Evolutionary conservation across 192 early-diverging fungal species (phyloP).

Genomic region (Coemansia sp.): DNA sequence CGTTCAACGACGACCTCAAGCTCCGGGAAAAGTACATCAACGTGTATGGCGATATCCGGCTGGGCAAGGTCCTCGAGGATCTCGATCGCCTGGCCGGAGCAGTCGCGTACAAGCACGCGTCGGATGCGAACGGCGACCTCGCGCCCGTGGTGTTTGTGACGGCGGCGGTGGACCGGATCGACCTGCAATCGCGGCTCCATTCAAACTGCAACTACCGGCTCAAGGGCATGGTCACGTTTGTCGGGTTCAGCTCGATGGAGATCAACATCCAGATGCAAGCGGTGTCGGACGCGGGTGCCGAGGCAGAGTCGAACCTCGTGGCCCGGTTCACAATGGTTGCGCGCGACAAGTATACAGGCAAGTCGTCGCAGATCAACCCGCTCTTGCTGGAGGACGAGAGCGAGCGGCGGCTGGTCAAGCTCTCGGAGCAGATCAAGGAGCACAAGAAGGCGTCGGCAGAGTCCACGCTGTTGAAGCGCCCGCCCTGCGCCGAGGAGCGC

Average conservation of each 20-base stretch:
- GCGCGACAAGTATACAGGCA: conserved; percentile 66
- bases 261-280: conserved; percentile 68
- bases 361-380: conserved; percentile 70
- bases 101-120: conserved; percentile 75
- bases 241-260: conserved; percentile 89
- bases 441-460: conserved; percentile 52
- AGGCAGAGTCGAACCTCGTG: conserved; percentile 60
- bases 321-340: conserved; percentile 92
- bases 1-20: conserved; percentile 70
- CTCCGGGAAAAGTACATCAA: conserved; percentile 81
- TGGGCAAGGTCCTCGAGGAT: conserved; percentile 86
- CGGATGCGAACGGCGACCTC: conserved; percentile 52
- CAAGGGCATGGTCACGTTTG: conserved; percentile 79
- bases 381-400: conserved; percentile 68
- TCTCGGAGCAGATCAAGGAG: conserved; percentile 66
- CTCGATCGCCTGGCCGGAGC: conserved; percentile 82
- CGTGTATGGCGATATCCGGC: conserved; percentile 67
- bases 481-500: conserved; percentile 79
- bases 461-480: conserved; percentile 59
- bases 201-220: conserved; percentile 71
- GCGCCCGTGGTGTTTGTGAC: conserved; percentile 78
- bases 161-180: conserved; percentile 84
- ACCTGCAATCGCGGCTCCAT: conserved; percentile 63
- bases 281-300: conserved; percentile 36
- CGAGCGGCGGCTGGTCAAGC: conserved; percentile 67